Evolutionary conservation across 2,329 filamentous ascomycete genomes (phyloP).

Genomic region (Fusarium pseudoanthophilum): DNA sequence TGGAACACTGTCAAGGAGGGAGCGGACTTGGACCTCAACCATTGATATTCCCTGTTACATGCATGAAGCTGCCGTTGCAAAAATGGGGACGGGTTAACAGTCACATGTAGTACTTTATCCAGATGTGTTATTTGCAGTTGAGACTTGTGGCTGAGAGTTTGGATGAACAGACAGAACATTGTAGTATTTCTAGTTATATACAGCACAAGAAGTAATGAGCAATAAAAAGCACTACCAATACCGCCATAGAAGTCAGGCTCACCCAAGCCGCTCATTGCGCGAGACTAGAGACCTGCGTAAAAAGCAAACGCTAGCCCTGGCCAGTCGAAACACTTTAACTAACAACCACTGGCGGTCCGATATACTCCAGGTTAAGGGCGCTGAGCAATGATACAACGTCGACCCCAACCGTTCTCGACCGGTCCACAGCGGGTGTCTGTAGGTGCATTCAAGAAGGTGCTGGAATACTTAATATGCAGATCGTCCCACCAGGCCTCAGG

Average conservation of each 20-base stretch:
- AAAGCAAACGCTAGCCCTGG: neutral
- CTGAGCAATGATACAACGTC: neutral
- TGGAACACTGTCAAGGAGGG: neutral
- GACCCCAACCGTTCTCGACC: neutral
- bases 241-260: neutral
- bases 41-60: fast-evolving
- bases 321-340: neutral
- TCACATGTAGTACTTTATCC: neutral
- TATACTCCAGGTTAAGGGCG: neutral
- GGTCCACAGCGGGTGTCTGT: neutral
- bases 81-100: neutral
- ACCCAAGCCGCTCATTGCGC: neutral
- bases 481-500: neutral
- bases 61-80: neutral
- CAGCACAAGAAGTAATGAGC: neutral
- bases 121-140: no score
- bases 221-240: neutral
- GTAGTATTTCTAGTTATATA: neutral
- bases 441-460: neutral
- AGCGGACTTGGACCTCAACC: neutral
- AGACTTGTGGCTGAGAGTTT: no score
- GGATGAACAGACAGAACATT: no score
- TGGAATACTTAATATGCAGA: neutral
- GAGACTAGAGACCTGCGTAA: neutral
- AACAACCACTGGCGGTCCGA: neutral